Base-by-base conservation (phyloP, 1,284 basidiomycete species). In the Tremellales sp. region DNA sequence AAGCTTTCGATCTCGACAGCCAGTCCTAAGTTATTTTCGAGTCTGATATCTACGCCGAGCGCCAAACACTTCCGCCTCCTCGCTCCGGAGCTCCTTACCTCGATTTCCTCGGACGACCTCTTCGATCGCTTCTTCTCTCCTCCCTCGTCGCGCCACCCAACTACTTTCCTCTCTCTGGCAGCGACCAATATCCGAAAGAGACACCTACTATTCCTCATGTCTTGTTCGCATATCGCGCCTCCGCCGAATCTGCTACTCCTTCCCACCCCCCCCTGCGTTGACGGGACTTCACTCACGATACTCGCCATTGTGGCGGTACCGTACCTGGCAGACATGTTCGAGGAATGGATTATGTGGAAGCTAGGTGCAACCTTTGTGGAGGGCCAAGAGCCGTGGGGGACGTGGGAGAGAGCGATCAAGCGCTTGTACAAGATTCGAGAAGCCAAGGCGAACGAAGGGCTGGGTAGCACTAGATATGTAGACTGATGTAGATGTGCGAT, bases 11-110 rank as follows among this genome's bases (percentile, higher is more conserved):
- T 84, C 29, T 70, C 67, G 22, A 80, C 80, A 54, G 72, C 79
- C 9, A 77, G 81, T 7, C 75, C 79, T 0, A 70, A 74, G 4
- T 73, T 82, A 51, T 85, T 81, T 66, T 75, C 75, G 2, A 70
- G 78, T 21, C 62, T 83, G 19, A 68, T 83, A 33, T 55, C 74
- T 6, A 67, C 72, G 8, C 79, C 79, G 1, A 77, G 77, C 0
- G 59, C 77, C 0, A 37, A 56, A 24, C 73, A 79, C 45, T 76
- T 76, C 0, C 52, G 79, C 3, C 55, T 77, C 7, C 42, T 77
- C 12, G 62, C 50, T 37, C 58, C 14, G 45, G 63, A 40, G 36
- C 56, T 42, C 75, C 49, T 58, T 7, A 66, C 79, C 56, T 54
- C 58, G 2, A 60, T 74, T 2, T 72, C 63, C 4, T 63, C 68